Base-by-base conservation (phyloP, 805 yeast species). In the Candida cerambycidarum region DNA sequence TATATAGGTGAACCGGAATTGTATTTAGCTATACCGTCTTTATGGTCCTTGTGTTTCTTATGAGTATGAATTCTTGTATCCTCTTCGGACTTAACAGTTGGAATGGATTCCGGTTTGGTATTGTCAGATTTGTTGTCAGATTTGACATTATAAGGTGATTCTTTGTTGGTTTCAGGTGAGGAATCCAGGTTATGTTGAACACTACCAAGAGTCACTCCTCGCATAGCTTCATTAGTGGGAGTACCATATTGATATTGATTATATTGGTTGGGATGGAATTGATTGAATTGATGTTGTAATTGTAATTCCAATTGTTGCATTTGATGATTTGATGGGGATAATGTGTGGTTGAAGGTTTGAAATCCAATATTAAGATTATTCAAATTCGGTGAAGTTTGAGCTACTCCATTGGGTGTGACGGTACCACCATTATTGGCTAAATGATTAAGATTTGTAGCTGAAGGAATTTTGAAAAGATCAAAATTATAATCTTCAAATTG, bases 291-390 rank as follows among this genome's bases (percentile, higher is more conserved):
- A 24, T 49, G 53, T 17, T 49, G 50, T 13, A 49, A 38, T 32
- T 49, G 50, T 33, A 42, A 15, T 41, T 49, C 53, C n/a, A 49
- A 37, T 32, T 45, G 53, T 18, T 49, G 53, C 23, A 49, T 31
- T 25, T 49, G 50, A 6, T 40, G 40, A 9, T 45, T 29, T 5
- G 53, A 49, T n/a, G 53, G 53, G 11, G 53, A 46, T 12, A 37
- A 39, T 11, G 50, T 49, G 8, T 38, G 50, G 17, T 44, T 46
- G 24, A 49, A 46, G 2, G 48, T 44, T 28, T 49, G 53, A 30
- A 49, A 49, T 11, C 43, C 43, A 19, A 41, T 24, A 21, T 41
- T 41, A 2, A 34, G 9, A 15, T 42, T 41, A 13, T 25, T 34
- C 14, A 32, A 17, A 10, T 18, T 27, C 4, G 30, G 32, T n/a